These are phyloP conservation scores for Rutstroemia sp. DNA, from an alignment of 2,329 filamentous ascomycete species.

Conservation along the genomic window DNA sequence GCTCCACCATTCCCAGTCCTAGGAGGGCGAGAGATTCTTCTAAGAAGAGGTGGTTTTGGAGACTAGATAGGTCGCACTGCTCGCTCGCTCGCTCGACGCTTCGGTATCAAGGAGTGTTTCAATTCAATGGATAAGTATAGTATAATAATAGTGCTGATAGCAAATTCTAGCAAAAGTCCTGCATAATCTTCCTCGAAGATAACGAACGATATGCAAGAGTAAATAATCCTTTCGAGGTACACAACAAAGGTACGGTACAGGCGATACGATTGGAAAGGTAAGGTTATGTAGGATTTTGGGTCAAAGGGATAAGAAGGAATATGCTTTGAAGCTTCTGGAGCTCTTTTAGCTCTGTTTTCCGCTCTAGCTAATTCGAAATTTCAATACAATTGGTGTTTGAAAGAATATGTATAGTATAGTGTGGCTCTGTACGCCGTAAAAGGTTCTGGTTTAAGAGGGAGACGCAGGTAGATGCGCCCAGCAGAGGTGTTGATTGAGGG, in stretches of 20 bases:
- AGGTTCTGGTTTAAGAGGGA: not conserved
- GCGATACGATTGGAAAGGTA: not conserved
- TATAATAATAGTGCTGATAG: not conserved
- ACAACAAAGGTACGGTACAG: too few species aligned
- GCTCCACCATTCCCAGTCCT: slow-evolving; percentile 44
- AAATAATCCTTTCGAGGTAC: not conserved
- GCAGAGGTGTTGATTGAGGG: not conserved
- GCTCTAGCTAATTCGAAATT: not conserved
- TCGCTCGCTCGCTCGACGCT: not conserved
- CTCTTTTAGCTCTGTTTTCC: not conserved
- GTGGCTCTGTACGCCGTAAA: not conserved
- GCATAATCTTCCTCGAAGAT: not conserved
- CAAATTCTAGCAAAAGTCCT: not conserved
- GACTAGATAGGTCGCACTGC: not conserved
- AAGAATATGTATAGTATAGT: not conserved
- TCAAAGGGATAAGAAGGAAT: not conserved
- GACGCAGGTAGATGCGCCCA: not conserved
- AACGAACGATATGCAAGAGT: not conserved
- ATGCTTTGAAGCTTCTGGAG: not conserved
- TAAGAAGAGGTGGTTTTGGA: slow-evolving; percentile 8
- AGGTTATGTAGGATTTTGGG: not conserved
- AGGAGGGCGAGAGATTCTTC: not conserved
- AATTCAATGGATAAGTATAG: not conserved
- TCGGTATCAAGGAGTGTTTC: not conserved
- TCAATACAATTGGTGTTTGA: slow-evolving; percentile 9